phyloP scores from a whole-genome alignment of 2,329 filamentous ascomycete species.

The Penicillium sp. region DNA sequence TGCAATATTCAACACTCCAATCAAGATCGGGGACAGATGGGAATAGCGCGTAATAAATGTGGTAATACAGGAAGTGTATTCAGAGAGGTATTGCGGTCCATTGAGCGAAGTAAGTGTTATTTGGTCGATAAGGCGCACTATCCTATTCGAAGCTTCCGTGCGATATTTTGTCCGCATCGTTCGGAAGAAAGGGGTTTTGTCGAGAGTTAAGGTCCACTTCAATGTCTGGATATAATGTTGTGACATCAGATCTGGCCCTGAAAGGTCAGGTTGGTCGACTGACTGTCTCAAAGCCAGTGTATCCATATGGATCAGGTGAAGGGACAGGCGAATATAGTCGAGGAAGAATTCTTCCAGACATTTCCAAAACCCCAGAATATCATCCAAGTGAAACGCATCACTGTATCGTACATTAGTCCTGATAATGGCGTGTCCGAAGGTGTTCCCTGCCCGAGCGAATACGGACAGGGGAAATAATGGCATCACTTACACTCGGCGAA shows the following conservation, averaged over 20 bases:
- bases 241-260: constrained; percentile 36
- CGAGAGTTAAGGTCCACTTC: constrained; percentile 40
- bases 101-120: constrained; percentile 34
- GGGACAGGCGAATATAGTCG: constrained; percentile 44
- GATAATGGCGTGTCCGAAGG: background rate
- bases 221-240: constrained; percentile 42
- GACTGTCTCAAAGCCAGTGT: constrained; percentile 36
- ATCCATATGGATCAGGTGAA: constrained; percentile 50
- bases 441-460: background rate
- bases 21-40: constrained; percentile 31
- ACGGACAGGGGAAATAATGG: background rate
- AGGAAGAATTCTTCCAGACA: constrained; percentile 50
- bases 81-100: constrained; percentile 32
- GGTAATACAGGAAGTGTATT: constrained; percentile 36
- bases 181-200: constrained; percentile 44
- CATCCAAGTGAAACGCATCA: constrained; percentile 37
- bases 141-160: constrained; percentile 32
- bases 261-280: constrained; percentile 34
- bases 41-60: constrained; percentile 36
- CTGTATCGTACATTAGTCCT: constrained; percentile 26
- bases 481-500: constrained; percentile 44
- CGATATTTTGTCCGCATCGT: constrained; percentile 37
- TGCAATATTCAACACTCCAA: constrained; percentile 29
- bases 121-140: constrained; percentile 37
- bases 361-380: constrained; percentile 33